Base-by-base conservation (phyloP, 2,329 filamentous ascomycete genomes). In the Fusarium stilboides region DNA sequence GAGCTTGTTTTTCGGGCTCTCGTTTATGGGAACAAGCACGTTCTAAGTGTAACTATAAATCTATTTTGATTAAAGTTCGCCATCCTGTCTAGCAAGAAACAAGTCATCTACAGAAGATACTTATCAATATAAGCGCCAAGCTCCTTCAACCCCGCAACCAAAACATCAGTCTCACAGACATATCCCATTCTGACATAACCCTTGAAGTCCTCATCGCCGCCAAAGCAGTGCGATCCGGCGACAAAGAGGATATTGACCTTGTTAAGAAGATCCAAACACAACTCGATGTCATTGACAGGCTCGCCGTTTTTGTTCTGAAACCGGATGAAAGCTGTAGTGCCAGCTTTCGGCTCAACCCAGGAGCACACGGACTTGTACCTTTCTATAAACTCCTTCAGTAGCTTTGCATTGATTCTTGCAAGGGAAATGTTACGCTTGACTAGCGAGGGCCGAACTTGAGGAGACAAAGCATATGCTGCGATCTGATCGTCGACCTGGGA, bases 181-280 rank as follows among this genome's bases (percentile, higher is more conserved):
- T 91, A 96, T 1, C 93, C 93, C 65, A 97, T 85, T 52, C 94
- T 84, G 15, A 97, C 90, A 77, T 88, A 94, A 2, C 93, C 93
- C 69, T 86, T 84, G 72, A 92, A 94, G 42, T 93, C 89, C 36
- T 83, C 75, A 14, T 82, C 83, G 5, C 83, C 78, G 0, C 93
- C 94, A 77, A 97, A 97, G 70, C 91, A 93, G 33, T 83, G 84
- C 44, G 88, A 88, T 0, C 92, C 94, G 0, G 94, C 93, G 6
- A 93, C 82, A 64, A 96, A 83, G 82, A 96, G 84, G 6, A 94
- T 91, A 15, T 92, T 92, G 0, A 86, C 90, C 79, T 89, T 87
- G 40, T 89, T 85, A 22, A 93, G 80, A 28, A 97, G 79, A 73
- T 89, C 86, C 69, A 88, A 81, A 71, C 92, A 94, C 70, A 97